Conservation (phyloP, 768 basidiomycete species). For the Cystofilobasidium capitatum region DNA sequence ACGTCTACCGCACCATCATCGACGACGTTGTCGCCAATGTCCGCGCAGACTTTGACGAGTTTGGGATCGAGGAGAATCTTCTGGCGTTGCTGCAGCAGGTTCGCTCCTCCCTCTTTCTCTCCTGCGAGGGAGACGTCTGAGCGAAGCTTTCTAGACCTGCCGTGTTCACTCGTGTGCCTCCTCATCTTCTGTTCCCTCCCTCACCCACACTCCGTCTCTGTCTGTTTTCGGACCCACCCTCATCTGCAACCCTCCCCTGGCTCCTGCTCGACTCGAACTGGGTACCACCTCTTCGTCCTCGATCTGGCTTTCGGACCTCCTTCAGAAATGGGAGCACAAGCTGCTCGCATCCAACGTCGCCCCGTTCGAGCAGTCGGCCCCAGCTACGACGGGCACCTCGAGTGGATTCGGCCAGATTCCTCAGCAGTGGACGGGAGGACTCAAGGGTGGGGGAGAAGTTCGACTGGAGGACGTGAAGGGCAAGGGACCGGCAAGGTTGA, state of each 20-base stretch:
- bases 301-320: too few species aligned
- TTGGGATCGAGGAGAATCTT: slow-evolving; percentile 84
- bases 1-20: slow-evolving; percentile 83
- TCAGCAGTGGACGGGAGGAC: slow-evolving; percentile 17
- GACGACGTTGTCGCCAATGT: slow-evolving; percentile 85
- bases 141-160: not conserved
- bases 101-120: slow-evolving; percentile 41
- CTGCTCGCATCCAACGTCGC: slow-evolving; percentile 90
- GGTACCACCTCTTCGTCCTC: too few species aligned
- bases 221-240: not conserved
- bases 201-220: not conserved
- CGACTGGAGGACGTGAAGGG: slow-evolving; percentile 7
- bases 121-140: slow-evolving; percentile 10
- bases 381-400: not conserved
- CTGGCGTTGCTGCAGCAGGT: slow-evolving; percentile 80
- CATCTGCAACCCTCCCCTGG: slow-evolving; percentile 24
- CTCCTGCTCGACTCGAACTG: too few species aligned
- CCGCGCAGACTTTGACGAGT: slow-evolving; percentile 92
- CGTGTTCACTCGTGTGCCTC: not conserved
- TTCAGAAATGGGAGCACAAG: slow-evolving; percentile 97
- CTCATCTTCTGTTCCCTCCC: not conserved
- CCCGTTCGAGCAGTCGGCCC: slow-evolving; percentile 62
- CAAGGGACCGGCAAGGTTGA: slow-evolving; percentile 11
- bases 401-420: not conserved
- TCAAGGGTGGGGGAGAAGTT: slow-evolving; percentile 21